Evolutionary conservation across 495 filamentous ascomycete species (phyloP), one percentile per base, ranked within the genome.

Genomic region (Umbilicaria muhlenbergii): DNA sequence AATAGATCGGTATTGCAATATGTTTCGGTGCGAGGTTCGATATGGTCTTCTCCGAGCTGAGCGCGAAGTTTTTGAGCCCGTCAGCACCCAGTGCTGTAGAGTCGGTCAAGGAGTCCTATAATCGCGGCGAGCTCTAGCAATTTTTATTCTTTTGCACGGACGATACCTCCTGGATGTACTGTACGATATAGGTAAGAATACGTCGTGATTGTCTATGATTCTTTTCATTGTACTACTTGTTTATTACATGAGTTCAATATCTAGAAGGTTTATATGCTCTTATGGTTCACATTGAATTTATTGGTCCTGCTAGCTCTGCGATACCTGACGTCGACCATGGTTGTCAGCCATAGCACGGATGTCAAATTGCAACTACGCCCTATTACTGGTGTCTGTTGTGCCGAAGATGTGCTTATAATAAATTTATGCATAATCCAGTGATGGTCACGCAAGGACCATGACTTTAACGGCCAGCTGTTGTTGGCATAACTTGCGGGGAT

Each of bases 281-380:
- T 10, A 1, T 28, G 3, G 24, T 28, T 28, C 24, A 28, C 5
- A 28, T 28, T 28, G 5, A 28, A 28, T 1, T 28, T 10, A 2
- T 28, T 28, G 24, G 24, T 28, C 5, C 24, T 8, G 24, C 24
- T 28, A 6, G 4, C 24, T 28, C 8, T 6, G 24, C 24, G 8
- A 6, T 0, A 5, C 24, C 1, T 10, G 8, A 10, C 5, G 24
- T 28, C 6, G 4, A 28, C 24, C 1, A 28, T 28, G 24, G 8
- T 28, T 28, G 24, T 28, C 24, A 28, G 24, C 24, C 3, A 6
- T 62, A 88, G 87, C 86, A 93, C 84, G 79, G 83, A 92, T 94
- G 87, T 93, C 87, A 94, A 93, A 92, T 93, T 94, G 77, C 87
- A 86, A 84, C 81, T 70, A 75, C 71, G 79, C 34, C 38, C 36